Evolutionary conservation across 2,329 filamentous ascomycete species (phyloP).

Genomic region (Rachicladosporium sp.): DNA sequence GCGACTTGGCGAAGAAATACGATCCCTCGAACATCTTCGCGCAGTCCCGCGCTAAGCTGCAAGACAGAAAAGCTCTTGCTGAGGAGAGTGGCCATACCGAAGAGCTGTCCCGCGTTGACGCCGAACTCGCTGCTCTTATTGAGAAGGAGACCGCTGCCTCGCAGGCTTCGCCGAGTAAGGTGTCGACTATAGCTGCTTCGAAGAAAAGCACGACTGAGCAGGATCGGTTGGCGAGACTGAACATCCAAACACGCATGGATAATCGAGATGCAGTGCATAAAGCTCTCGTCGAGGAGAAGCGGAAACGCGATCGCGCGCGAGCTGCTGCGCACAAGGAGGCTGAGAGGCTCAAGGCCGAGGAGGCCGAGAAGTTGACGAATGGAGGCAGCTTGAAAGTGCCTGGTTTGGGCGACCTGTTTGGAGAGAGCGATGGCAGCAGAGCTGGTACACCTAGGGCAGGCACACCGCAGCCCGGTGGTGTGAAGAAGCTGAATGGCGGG

Average conservation of each 20-base stretch:
- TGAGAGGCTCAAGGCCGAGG: slow-evolving; percentile 28
- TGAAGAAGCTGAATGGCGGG: slow-evolving; percentile 31
- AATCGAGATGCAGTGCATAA: slow-evolving; percentile 60
- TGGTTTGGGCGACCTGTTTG: background rate
- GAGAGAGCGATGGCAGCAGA: background rate
- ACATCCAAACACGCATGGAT: slow-evolving; percentile 58
- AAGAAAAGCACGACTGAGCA: slow-evolving; percentile 51
- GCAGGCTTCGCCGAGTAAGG: slow-evolving; percentile 24
- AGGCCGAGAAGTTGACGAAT: slow-evolving; percentile 10
- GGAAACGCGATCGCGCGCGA: slow-evolving; percentile 28
- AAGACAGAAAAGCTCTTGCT: slow-evolving; percentile 54
- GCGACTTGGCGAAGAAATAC: slow-evolving; percentile 47
- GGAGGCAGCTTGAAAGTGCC: slow-evolving; percentile 10
- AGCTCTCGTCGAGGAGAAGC: slow-evolving; percentile 67
- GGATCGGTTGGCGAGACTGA: slow-evolving; percentile 71
- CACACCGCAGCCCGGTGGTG: slow-evolving; percentile 14
- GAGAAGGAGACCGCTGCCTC: slow-evolving; percentile 29
- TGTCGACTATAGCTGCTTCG: slow-evolving; percentile 10
- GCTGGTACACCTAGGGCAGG: slow-evolving; percentile 37
- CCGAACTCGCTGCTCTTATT: slow-evolving; percentile 43
- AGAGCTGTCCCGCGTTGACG: slow-evolving; percentile 36
- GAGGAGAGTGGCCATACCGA: slow-evolving; percentile 51
- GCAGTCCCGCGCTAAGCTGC: slow-evolving; percentile 55
- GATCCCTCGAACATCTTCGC: slow-evolving; percentile 45
- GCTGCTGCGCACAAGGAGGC: slow-evolving; percentile 43